Evolutionary conservation across 495 filamentous ascomycete species (phyloP), one percentile per base, ranked within the genome.

Genomic region (Niebla homalea): DNA sequence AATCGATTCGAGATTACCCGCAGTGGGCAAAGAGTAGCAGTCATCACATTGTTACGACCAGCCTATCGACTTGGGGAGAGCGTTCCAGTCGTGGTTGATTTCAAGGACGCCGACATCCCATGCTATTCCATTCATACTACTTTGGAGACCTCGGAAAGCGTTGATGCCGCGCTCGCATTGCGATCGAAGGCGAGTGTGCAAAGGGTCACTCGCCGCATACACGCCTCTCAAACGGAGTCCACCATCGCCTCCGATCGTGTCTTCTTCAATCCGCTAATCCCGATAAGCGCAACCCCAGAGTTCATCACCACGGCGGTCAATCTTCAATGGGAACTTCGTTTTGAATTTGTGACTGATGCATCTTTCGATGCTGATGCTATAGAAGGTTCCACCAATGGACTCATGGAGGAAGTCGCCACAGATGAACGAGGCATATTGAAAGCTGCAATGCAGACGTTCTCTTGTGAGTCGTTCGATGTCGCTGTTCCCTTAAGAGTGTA

Each of bases 1-100:
- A 95, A 89, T 63, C 79, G 87, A 26, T 98, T 97, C 65, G 88
- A 94, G 60, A 97, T 98, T 58, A 85, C 90, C 5, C 84, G 93
- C 7, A 85, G 87, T 60, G 87, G 89, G 26, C 72, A 76, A 44
- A 83, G 83, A 21, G 88, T 98, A 26, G 92, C 85, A 7, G 84
- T 88, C 3, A 76, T 97, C 41, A 87, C 85, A 56, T 77, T 98
- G 23, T 82, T 88, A 19, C 80, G 93, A n/a, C 85, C 93, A 0
- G 81, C 90, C 0, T 94, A 94, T 68, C 78, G 89, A 38, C 74
- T 97, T 10, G 92, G 92, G 26, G 92, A 98, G 62, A 80, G 81
- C 0, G 77, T 98, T 21, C 83, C 79, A 22, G 80, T 83, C 32
- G 83, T 80, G 4, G 73, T 98, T 37, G 88, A 97, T 61, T 93